Evolutionary conservation across 495 filamentous ascomycete genomes (phyloP), one percentile per base, ranked within the genome.

Genomic region (Terfezia boudieri): DNA sequence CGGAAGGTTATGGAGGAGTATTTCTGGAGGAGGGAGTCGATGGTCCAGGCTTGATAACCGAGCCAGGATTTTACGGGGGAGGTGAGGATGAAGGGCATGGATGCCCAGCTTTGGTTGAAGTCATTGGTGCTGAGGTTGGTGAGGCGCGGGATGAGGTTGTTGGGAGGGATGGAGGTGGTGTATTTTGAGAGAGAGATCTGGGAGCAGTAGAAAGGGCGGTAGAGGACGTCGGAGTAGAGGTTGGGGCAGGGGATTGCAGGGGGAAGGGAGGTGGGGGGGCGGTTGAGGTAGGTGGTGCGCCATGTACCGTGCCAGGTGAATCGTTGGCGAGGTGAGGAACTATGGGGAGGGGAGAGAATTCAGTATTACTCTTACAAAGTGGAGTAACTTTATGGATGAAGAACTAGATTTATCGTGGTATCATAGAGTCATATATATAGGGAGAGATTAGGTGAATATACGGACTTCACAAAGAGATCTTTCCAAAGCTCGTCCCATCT

Each of bases 401-500:
- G 26, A 32, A 5, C 7, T 4, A 7, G 26, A 32, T 32, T 32
- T 32, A 32, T 32, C 4, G 20, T 20, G 2, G 20, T 32, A 32
- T 32, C 7, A 32, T 32, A 32, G 4, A 2, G 26, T 4, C 26
- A 32, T 32, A 32, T 32, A 7, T 7, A 32, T 32, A 32, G 4
- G 26, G 26, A 32, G 26, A 32, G 26, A 32, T 32, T 32, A 32
- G 26, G 26, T 32, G 7, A 32, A 32, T 32, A 32, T 32, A 32
- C 26, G 26, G 4, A 98, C 90, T 78, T 73, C 58, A 93, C 72
- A 60, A 87, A 92, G 9, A 94, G 67, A 20, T 77, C 64, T 68
- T 90, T 90, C 90, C 90, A 98, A 26, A 96, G 66, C 57, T 98
- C 90, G 56, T 96, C 90, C 36, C 75, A 75, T 41, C 82, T 72